Evolutionary conservation across 1,284 basidiomycete genomes (phyloP).

Genomic region (Ganoderma multipileum): DNA sequence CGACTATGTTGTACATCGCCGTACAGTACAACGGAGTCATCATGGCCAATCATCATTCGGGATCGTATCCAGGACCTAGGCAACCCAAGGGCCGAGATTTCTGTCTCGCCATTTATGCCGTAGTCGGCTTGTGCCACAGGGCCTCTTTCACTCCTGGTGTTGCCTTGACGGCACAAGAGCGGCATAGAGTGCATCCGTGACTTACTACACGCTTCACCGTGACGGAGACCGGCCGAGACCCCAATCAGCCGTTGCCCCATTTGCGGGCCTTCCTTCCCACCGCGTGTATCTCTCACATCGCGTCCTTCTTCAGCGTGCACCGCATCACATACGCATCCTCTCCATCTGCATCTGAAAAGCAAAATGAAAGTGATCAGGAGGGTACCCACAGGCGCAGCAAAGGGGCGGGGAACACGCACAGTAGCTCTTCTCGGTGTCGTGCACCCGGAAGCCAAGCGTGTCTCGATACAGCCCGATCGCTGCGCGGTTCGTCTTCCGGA

Average conservation of each 20-base stretch:
- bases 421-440: slow-evolving; percentile 81
- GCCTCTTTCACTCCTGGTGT: too few relatives aligned
- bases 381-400: not conserved
- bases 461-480: slow-evolving; percentile 85
- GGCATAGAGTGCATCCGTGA: not conserved
- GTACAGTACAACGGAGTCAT: not conserved
- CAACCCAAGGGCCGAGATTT: not conserved
- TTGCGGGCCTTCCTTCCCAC: not conserved
- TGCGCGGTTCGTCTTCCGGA: slow-evolving; percentile 86
- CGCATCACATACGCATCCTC: slow-evolving; percentile 94
- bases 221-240: not conserved
- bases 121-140: too few relatives aligned
- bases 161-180: slow-evolving; percentile 1
- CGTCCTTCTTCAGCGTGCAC: slow-evolving; percentile 55
- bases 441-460: slow-evolving; percentile 81
- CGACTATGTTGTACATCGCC: not conserved
- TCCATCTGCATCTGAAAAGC: slow-evolving; percentile 80
- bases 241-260: not conserved
- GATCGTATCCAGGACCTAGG: not conserved
- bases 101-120: not conserved
- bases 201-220: slow-evolving; percentile 1
- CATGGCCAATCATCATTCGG: not conserved
- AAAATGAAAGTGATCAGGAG: not conserved
- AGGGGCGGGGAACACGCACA: slow-evolving; percentile 60
- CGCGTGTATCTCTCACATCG: slow-evolving; percentile 16